These are phyloP conservation scores for Candida qinlingensis DNA, from an alignment of 805 yeast genomes.

Conservation along the genomic window DNA sequence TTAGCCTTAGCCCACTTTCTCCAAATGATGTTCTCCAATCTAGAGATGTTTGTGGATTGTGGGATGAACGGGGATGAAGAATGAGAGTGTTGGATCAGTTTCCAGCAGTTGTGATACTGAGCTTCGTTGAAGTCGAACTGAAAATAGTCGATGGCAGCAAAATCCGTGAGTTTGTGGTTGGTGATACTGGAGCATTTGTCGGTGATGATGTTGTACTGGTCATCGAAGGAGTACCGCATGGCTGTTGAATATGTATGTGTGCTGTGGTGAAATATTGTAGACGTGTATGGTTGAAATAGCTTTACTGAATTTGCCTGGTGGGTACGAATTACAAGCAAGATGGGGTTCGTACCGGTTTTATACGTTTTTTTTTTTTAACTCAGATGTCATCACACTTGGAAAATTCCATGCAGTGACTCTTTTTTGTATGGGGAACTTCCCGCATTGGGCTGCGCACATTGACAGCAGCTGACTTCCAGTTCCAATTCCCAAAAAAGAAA, in stretches of 20 bases:
- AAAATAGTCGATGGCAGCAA: slow-evolving; percentile 36
- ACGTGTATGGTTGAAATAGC: not conserved
- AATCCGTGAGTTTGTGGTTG: slow-evolving; percentile 7
- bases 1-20: slow-evolving; percentile 90
- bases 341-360: not conserved
- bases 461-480: too few species aligned
- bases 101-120: slow-evolving; percentile 38
- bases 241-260: not conserved
- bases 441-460: not conserved
- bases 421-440: not conserved
- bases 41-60: slow-evolving; percentile 29
- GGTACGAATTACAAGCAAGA: not conserved
- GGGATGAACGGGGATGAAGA: slow-evolving; percentile 27
- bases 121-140: slow-evolving; percentile 30
- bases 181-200: slow-evolving; percentile 10
- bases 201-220: slow-evolving; percentile 19
- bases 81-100: slow-evolving; percentile 29
- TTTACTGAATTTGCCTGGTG: too few species aligned
- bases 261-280: not conserved
- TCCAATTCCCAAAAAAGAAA: too few species aligned
- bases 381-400: not conserved
- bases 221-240: slow-evolving; percentile 23
- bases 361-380: not conserved
- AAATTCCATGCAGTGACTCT: slow-evolving; percentile 2
- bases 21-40: slow-evolving; percentile 86